phyloP scores from a whole-genome alignment of 2,329 filamentous ascomycete species.

The Xylaria multiplex region DNA sequence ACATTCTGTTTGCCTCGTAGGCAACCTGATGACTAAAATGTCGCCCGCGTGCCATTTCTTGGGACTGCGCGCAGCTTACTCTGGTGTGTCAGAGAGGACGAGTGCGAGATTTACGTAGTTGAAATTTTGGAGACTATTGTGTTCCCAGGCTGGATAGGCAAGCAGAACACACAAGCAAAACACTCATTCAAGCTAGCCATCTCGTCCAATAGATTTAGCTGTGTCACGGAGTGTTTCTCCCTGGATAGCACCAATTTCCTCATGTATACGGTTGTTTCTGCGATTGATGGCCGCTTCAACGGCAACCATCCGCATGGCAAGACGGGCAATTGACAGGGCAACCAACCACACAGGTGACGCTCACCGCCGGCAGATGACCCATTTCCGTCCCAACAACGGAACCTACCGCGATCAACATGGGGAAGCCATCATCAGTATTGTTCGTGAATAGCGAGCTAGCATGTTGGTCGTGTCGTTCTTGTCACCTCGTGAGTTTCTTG shows the following conservation, averaged over 20 bases:
- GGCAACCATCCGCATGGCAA: slow-evolving; percentile 32
- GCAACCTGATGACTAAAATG: slow-evolving; percentile 21
- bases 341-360: slow-evolving; percentile 22
- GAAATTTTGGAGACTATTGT: slow-evolving; percentile 6
- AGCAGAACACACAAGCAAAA: not conserved
- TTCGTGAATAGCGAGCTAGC: not conserved
- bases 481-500: slow-evolving; percentile 9
- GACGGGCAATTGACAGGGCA: slow-evolving; percentile 28
- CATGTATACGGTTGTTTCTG: slow-evolving; percentile 16
- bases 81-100: not conserved
- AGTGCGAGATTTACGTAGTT: not conserved
- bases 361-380: slow-evolving; percentile 31
- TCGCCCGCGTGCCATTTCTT: not conserved
- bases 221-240: not conserved
- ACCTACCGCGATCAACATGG: not conserved
- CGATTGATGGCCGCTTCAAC: slow-evolving; percentile 28
- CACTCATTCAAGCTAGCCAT: not conserved
- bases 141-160: slow-evolving; percentile 4
- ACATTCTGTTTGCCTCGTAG: slow-evolving; percentile 14
- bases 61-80: slow-evolving; percentile 8
- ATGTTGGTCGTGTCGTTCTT: not conserved
- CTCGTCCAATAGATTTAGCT: not conserved
- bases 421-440: not conserved
- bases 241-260: slow-evolving; percentile 4
- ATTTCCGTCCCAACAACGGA: not conserved